phyloP scores from a whole-genome alignment of 805 yeast genomes.

The Huiozyma sinensis region DNA sequence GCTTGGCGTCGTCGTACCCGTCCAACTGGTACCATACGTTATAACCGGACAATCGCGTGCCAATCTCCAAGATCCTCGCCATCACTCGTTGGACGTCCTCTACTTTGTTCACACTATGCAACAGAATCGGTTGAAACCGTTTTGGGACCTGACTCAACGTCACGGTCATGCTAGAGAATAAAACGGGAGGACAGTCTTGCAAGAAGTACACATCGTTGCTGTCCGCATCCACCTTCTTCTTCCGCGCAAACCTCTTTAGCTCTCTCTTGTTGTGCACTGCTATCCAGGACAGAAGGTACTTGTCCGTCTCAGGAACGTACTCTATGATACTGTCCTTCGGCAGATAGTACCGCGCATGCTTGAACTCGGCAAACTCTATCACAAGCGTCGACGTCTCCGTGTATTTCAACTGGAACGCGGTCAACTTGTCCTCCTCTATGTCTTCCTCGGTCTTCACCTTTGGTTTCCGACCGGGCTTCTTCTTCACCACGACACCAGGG shows the following conservation, averaged over 20 bases:
- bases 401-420: conserved; percentile 70
- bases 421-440: conserved; percentile 43
- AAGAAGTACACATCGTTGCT: conserved; percentile 14
- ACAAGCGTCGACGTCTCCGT: conserved; percentile 60
- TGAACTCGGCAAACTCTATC: conserved; percentile 75
- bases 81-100: conserved; percentile 50
- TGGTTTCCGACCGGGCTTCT: conserved; percentile 5
- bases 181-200: conserved; percentile 31
- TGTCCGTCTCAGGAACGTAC: conserved; percentile 22
- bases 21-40: conserved; percentile 80
- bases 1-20: conserved; percentile 54
- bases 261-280: conserved; percentile 25
- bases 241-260: conserved; percentile 14
- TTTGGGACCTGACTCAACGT: conserved; percentile 55
- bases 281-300: conserved; percentile 26
- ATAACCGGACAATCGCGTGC: conserved; percentile 49
- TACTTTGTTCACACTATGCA: conserved; percentile 50
- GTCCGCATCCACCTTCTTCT: conserved; percentile 7
- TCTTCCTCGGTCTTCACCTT: conserved; percentile 2
- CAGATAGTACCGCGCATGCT: conserved; percentile 58
- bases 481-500: neutral
- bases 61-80: conserved; percentile 48
- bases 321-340: conserved; percentile 76
- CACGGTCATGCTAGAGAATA: conserved; percentile 54
- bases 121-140: conserved; percentile 51